Evolutionary conservation across 352 stramenopile genomes (phyloP).

Genomic region (Globisporangium barbulae): DNA sequence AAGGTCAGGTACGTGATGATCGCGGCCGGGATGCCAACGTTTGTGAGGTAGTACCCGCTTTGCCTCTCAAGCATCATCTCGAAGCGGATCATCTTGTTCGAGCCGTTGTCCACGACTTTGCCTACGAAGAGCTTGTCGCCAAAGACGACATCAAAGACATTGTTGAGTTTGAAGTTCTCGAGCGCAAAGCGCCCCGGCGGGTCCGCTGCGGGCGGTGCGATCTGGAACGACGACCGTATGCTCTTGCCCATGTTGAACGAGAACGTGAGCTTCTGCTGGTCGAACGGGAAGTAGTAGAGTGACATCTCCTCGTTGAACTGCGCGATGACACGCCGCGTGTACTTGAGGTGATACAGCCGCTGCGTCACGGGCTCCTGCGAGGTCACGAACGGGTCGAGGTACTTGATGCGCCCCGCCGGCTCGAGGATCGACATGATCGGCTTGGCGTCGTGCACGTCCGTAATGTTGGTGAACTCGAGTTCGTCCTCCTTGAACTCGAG

Average conservation of each 20-base stretch:
- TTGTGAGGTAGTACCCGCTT: conserved; percentile 35
- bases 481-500: conserved; percentile 27
- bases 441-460: conserved; percentile 15
- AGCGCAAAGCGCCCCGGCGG: conserved; percentile 24
- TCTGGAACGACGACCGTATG: conserved; percentile 11
- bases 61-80: conserved; percentile 35
- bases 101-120: conserved; percentile 19
- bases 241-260: conserved; percentile 24
- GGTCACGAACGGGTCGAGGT: conserved; percentile 13
- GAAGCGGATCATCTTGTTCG: conserved; percentile 27
- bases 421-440: conserved; percentile 5
- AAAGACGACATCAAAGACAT: conserved; percentile 31
- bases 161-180: conserved; percentile 31
- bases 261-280: conserved; percentile 41
- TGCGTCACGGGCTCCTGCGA: conserved; percentile 6
- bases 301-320: conserved; percentile 40
- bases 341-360: conserved; percentile 20
- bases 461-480: conserved; percentile 34
- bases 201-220: conserved; percentile 14
- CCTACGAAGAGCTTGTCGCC: conserved; percentile 33
- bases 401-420: conserved; percentile 10
- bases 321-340: conserved; percentile 22
- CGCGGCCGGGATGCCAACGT: conserved; percentile 29
- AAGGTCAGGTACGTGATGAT: conserved; percentile 23
- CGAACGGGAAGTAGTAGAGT: conserved; percentile 35